These are phyloP conservation scores for Trichoderma koningiopsis DNA, from an alignment of 2,329 filamentous ascomycete genomes.

Conservation along the genomic window DNA sequence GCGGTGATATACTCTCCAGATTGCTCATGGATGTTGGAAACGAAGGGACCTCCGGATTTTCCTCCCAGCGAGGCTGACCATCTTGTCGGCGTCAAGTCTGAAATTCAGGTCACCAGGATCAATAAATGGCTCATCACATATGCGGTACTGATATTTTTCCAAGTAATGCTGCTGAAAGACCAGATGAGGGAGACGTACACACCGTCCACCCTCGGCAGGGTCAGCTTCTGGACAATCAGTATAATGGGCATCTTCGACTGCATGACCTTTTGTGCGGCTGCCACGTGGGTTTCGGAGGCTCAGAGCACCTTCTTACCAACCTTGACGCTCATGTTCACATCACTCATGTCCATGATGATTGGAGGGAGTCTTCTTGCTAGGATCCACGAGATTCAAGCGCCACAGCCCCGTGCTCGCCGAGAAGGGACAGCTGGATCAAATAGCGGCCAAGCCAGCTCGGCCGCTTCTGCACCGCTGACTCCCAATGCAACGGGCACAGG, in stretches of 20 bases:
- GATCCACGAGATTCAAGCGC: conserved; percentile 60
- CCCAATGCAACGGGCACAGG: conserved; percentile 34
- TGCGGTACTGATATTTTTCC: conserved; percentile 59
- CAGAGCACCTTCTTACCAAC: conserved; percentile 59
- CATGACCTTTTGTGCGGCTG: conserved; percentile 59
- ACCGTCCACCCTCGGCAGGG: conserved; percentile 66
- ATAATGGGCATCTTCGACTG: conserved; percentile 66
- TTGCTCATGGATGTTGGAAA: conserved; percentile 67
- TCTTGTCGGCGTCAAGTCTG: conserved; percentile 62
- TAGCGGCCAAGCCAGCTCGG: conserved; percentile 32
- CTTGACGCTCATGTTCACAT: conserved; percentile 52
- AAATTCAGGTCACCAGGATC: conserved; percentile 58
- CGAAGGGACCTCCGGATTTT: conserved; percentile 62
- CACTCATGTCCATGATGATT: conserved; percentile 60
- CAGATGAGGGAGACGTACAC: conserved; percentile 69
- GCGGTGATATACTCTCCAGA: conserved; percentile 68
- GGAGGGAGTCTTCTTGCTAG: conserved; percentile 61
- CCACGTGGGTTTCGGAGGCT: conserved; percentile 58
- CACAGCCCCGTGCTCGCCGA: conserved; percentile 57
- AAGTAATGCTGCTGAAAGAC: conserved; percentile 62
- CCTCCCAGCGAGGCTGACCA: conserved; percentile 55
- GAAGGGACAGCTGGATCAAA: conserved; percentile 35
- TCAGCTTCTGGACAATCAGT: conserved; percentile 65
- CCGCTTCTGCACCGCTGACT: conserved; percentile 33
- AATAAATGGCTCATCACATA: conserved; percentile 62